Conservation (phyloP, 2,329 filamentous ascomycete species). For the Hypoxylon sp. region DNA sequence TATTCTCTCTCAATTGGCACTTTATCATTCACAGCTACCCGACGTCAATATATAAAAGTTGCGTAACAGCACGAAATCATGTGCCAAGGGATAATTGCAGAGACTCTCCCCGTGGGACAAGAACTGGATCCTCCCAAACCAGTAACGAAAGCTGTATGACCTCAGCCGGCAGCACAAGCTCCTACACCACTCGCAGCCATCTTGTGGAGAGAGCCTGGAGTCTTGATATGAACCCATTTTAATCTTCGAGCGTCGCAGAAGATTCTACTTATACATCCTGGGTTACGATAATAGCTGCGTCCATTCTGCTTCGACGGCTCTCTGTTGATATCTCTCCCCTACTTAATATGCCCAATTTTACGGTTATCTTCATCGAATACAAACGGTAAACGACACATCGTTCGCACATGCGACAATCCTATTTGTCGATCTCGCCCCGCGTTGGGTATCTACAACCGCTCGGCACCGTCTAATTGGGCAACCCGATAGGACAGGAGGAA, state of each 20-base stretch:
- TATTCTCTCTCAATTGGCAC: neutral
- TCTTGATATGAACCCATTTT: neutral
- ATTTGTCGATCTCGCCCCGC: conserved; percentile 39
- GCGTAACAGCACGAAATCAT: conserved; percentile 26
- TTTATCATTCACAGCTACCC: neutral
- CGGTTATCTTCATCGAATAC: conserved; percentile 23
- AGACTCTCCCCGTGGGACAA: conserved; percentile 22
- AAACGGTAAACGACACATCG: conserved; percentile 18
- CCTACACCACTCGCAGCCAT: conserved; percentile 6
- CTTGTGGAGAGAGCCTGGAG: neutral
- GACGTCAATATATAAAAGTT: conserved; percentile 8
- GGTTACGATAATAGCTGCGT: neutral
- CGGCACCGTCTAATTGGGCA: conserved; percentile 47
- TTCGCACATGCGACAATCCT: conserved; percentile 27
- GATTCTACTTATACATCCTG: neutral
- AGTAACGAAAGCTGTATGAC: conserved; percentile 26
- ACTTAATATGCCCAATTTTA: neutral
- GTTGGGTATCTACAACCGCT: conserved; percentile 42
- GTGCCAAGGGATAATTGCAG: conserved; percentile 21
- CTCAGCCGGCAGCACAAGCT: conserved; percentile 23
- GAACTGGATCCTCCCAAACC: conserved; percentile 21
- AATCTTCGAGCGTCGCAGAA: neutral
- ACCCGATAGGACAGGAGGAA: conserved; percentile 37
- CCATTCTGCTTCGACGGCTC: neutral
- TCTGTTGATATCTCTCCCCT: neutral